These are phyloP conservation scores for Candida sp. DNA, from an alignment of 1,139 yeast genomes.

Conservation along the genomic window DNA sequence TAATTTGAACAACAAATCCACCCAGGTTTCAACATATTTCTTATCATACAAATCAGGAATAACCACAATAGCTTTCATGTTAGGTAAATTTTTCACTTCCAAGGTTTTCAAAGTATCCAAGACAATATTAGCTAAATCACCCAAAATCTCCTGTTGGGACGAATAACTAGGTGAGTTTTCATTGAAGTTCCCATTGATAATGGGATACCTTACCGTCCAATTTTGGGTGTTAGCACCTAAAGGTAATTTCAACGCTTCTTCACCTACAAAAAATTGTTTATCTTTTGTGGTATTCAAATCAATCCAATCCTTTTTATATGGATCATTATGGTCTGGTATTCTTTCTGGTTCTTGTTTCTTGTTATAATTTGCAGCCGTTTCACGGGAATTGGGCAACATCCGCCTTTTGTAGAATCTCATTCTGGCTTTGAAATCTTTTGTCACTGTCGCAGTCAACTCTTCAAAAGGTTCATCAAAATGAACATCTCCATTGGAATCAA, in stretches of 20 bases:
- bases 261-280: slow-evolving; percentile 54
- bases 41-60: slow-evolving; percentile 90
- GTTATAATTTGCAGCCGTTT: slow-evolving; percentile 77
- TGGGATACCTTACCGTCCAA: slow-evolving; percentile 73
- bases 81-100: slow-evolving; percentile 34
- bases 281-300: slow-evolving; percentile 26
- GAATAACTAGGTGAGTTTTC: slow-evolving; percentile 54
- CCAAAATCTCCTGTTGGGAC: slow-evolving; percentile 69
- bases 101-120: slow-evolving; percentile 36
- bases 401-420: slow-evolving; percentile 92
- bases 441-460: slow-evolving; percentile 46
- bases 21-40: slow-evolving; percentile 67
- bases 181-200: slow-evolving; percentile 67
- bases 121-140: slow-evolving; percentile 53
- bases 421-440: slow-evolving; percentile 78
- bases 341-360: slow-evolving; percentile 57
- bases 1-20: slow-evolving; percentile 58
- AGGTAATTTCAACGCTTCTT: slow-evolving; percentile 60
- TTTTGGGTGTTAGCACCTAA: slow-evolving; percentile 25
- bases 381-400: slow-evolving; percentile 80
- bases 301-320: slow-evolving; percentile 67
- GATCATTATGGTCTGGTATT: slow-evolving; percentile 82
- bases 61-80: slow-evolving; percentile 48
- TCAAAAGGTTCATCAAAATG: slow-evolving; percentile 44
- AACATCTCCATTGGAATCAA: slow-evolving; percentile 30